Base-by-base conservation (phyloP, 345 rosid genomes). In the Punica granatum region DNA sequence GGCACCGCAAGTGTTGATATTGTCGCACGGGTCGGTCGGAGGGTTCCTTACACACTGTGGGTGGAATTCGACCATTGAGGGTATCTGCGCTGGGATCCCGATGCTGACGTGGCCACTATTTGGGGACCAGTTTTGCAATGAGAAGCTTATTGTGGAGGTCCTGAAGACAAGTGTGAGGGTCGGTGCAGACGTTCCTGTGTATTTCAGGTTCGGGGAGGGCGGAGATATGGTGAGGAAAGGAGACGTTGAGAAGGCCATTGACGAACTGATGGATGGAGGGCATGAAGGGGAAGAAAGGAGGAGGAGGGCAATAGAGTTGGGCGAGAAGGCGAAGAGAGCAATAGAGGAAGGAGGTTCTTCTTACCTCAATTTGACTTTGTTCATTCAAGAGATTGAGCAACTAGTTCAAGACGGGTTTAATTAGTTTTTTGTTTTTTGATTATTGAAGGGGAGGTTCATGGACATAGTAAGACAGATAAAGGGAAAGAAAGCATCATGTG, bases 1-100 rank as follows among this genome's bases (percentile, higher is more conserved):
- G 81, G 83, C 81, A 8, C 83, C 85, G 1, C 82, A 81, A 36
- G 73, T 76, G 4, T 26, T 72, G 26, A 76, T 81, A 30, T 39
- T 81, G 35, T 76, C 82, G 5, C 85, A 81, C 60, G 60, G 37
- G 0, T 64, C 82, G 41, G 49, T 78, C 2, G 80, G 82, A 14
- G 82, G 70, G 3, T 78, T 81, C 49, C 43, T 81, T 44, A 78
- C 78, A 8, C 85, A 81, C 41, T 76, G 78, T n/a, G 84, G 84
- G 2, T 80, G 82, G 82, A 81, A 81, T 42, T 81, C 80, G 14
- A 76, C 72, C 2, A 31, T 73, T 0, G 80, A 76, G 60, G 75
- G 67, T 8, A 59, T 81, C 30, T 14, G 70, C 4, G 62, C 78
- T 0, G 85, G 80, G 0, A 53, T 78, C 49, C 80, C 85, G 9